Evolutionary conservation across 2,329 filamentous ascomycete genomes (phyloP).

Genomic region (Orbilia ellipsospora): DNA sequence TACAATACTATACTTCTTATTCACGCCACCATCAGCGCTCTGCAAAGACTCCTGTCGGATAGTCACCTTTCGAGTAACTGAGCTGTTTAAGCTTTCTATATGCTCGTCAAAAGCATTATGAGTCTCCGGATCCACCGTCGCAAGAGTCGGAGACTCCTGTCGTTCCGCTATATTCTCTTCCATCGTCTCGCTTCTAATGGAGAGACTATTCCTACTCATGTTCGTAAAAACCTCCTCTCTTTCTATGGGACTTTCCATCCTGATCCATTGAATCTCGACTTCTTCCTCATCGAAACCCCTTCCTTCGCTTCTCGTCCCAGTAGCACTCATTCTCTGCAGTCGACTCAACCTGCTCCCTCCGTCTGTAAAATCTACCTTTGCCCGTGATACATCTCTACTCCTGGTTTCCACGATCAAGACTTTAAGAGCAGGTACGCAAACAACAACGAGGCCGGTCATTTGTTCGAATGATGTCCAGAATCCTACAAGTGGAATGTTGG

Average conservation of each 20-base stretch:
- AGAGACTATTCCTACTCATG: slow-evolving; percentile 20
- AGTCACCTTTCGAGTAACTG: slow-evolving; percentile 3
- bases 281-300: slow-evolving; percentile 21
- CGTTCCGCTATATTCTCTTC: background rate
- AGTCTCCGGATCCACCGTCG: background rate
- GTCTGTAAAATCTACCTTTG: slow-evolving; percentile 36
- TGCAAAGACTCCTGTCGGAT: slow-evolving; percentile 1
- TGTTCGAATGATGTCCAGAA: slow-evolving; percentile 53
- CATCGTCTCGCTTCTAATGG: slow-evolving; percentile 4
- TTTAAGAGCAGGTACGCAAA: slow-evolving; percentile 43
- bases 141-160: background rate
- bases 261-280: slow-evolving; percentile 28
- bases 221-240: background rate
- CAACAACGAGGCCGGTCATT: slow-evolving; percentile 47
- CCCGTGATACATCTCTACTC: slow-evolving; percentile 38
- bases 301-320: slow-evolving; percentile 16
- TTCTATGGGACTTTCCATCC: slow-evolving; percentile 43
- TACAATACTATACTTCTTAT: slow-evolving; percentile 23
- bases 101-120: slow-evolving; percentile 12
- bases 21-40: background rate
- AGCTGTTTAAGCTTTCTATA: slow-evolving; percentile 11
- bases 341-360: slow-evolving; percentile 44
- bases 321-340: slow-evolving; percentile 35
- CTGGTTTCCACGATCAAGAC: slow-evolving; percentile 42
- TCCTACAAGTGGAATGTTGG: slow-evolving; percentile 38